A percentile compares a stretch with the other conserved stretches of the same genome.
phyloP scores from a whole-genome alignment of 2,329 filamentous ascomycete genomes.

The Sporothrix globosa region DNA sequence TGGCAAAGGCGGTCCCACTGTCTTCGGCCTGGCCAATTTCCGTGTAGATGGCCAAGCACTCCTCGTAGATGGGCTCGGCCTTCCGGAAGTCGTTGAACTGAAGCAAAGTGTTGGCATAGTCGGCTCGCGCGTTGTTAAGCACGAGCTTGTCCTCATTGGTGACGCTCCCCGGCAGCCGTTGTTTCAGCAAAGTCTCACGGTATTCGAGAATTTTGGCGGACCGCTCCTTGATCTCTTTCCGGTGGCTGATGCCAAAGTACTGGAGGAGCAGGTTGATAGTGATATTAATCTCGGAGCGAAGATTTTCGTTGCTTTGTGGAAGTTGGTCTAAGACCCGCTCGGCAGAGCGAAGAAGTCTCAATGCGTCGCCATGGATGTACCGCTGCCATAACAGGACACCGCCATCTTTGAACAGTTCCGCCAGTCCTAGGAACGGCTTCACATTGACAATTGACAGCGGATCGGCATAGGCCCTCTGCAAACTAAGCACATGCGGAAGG shows the following conservation, averaged over 20 bases:
- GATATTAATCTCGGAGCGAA: constrained; percentile 33
- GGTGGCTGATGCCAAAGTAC: constrained; percentile 35
- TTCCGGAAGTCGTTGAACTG: constrained; percentile 35
- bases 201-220: constrained; percentile 31
- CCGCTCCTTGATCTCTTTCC: constrained; percentile 34
- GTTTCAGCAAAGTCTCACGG: constrained; percentile 25
- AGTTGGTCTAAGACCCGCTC: constrained; percentile 33
- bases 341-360: constrained; percentile 33
- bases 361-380: constrained; percentile 33
- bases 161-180: background rate
- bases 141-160: constrained; percentile 28
- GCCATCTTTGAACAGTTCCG: constrained; percentile 36
- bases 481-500: constrained; percentile 34
- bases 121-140: constrained; percentile 33
- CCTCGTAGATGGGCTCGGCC: constrained; percentile 34
- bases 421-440: constrained; percentile 32
- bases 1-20: constrained; percentile 29
- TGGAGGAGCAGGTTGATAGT: constrained; percentile 35
- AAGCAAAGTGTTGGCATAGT: constrained; percentile 36
- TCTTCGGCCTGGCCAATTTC: constrained; percentile 24
- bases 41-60: constrained; percentile 31
- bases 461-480: constrained; percentile 34
- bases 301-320: background rate
- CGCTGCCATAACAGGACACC: constrained; percentile 35
- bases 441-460: constrained; percentile 34